Conservation (phyloP, 163 green algal species). For the Coccomyxa subellipsoidea region DNA sequence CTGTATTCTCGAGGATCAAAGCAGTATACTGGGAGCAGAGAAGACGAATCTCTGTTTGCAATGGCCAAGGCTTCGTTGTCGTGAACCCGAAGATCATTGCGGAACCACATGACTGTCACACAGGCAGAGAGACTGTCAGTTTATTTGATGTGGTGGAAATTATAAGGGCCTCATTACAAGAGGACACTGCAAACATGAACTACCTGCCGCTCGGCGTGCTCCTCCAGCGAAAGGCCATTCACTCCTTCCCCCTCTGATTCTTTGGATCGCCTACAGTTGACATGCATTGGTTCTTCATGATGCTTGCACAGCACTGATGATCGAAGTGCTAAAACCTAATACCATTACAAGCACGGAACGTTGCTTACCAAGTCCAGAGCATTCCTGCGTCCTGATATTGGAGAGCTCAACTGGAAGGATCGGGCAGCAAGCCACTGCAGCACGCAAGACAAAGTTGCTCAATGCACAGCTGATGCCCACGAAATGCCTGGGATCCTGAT, state of each 20-base stretch:
- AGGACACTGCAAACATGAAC: not conserved
- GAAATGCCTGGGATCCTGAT: no score
- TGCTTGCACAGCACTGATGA: no score
- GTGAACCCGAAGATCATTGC: slow-evolving; percentile 66
- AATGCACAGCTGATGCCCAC: no score
- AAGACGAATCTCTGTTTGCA: slow-evolving; percentile 22
- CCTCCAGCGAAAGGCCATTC: not conserved
- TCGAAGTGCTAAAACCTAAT: no score
- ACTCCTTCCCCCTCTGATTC: not conserved
- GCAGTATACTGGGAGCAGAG: slow-evolving; percentile 73
- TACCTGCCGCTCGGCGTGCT: not conserved
- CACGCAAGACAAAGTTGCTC: not conserved
- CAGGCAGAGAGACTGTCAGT: no score
- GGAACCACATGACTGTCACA: slow-evolving; percentile 28
- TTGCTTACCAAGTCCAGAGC: not conserved
- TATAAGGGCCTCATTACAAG: no score
- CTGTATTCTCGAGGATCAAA: slow-evolving; percentile 81
- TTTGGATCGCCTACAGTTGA: not conserved
- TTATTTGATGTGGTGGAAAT: no score
- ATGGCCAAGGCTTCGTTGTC: slow-evolving; percentile 63
- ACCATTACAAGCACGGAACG: not conserved
- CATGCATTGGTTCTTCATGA: no score
- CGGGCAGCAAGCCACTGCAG: not conserved
- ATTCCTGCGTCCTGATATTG: not conserved
- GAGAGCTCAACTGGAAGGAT: not conserved